A percentile compares a stretch with the other conserved stretches of the same genome.
These are phyloP conservation scores for Candida ponderosae DNA, from an alignment of 805 yeast species.

Conservation along the genomic window DNA sequence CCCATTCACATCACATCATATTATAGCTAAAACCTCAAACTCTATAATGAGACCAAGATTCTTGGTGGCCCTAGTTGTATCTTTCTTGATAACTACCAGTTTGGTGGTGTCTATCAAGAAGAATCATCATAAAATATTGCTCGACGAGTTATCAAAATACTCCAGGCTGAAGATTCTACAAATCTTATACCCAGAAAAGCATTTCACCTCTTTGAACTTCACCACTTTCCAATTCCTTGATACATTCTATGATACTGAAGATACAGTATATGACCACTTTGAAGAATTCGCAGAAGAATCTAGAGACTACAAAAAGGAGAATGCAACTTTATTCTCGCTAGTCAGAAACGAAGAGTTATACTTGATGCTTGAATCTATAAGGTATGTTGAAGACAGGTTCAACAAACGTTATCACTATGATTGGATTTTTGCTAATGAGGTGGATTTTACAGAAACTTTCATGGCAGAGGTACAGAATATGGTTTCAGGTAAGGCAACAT, in stretches of 20 bases:
- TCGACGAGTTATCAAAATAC: constrained; percentile 12
- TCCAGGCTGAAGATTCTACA: constrained; percentile 14
- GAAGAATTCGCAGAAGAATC: constrained; percentile 7
- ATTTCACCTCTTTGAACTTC: constrained; percentile 14
- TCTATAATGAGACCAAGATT: not conserved
- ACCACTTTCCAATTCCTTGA: constrained; percentile 11
- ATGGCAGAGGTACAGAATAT: constrained; percentile 35
- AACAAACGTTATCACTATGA: constrained; percentile 58
- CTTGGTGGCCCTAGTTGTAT: not conserved
- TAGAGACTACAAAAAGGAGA: constrained; percentile 32
- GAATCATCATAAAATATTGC: constrained; percentile 14
- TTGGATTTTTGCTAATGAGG: constrained; percentile 75
- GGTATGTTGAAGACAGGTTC: constrained; percentile 61
- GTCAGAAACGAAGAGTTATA: constrained; percentile 64
- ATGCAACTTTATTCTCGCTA: constrained; percentile 62
- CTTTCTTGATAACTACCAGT: not conserved
- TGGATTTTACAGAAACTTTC: constrained; percentile 52
- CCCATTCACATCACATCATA: too few relatives aligned
- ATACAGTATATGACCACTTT: constrained; percentile 2
- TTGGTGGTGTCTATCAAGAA: constrained; percentile 4
- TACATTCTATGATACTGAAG: constrained; percentile 4
- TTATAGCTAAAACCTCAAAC: too few relatives aligned
- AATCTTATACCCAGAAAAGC: constrained; percentile 16
- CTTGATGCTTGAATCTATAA: constrained; percentile 49
- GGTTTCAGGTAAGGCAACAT: constrained; percentile 55